Percentiles rank a stretch among this genome's conserved stretches.
These are phyloP conservation scores for Fusarium odoratissimum DNA, from an alignment of 2,329 filamentous ascomycete species.

Conservation along the genomic window DNA sequence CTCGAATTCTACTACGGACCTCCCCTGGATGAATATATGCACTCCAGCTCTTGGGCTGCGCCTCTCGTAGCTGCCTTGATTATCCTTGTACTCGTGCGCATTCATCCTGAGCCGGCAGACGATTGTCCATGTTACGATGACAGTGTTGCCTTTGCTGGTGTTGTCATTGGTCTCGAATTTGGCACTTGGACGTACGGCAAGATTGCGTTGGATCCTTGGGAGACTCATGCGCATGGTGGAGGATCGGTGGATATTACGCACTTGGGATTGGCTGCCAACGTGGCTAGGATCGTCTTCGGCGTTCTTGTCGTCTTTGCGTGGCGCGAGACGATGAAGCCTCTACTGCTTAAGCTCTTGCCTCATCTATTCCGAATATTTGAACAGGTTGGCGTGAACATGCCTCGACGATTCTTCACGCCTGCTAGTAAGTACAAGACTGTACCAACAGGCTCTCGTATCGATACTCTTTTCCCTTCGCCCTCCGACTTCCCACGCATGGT, in stretches of 20 bases:
- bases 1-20: constrained; percentile 71
- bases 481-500: constrained; percentile 87
- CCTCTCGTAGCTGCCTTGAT: constrained; percentile 72
- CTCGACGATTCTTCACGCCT: constrained; percentile 89
- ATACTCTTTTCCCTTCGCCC: constrained; percentile 92
- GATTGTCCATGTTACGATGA: constrained; percentile 98
- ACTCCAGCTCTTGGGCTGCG: constrained; percentile 71
- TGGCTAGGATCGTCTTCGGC: constrained; percentile 78
- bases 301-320: constrained; percentile 88
- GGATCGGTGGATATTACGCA: constrained; percentile 74
- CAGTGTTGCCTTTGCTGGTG: constrained; percentile 91
- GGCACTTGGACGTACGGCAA: constrained; percentile 85
- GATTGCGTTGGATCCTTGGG: constrained; percentile 59
- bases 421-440: constrained; percentile 92
- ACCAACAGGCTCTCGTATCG: constrained; percentile 72
- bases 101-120: constrained; percentile 95
- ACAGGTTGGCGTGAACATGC: constrained; percentile 80
- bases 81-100: constrained; percentile 81
- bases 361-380: constrained; percentile 90
- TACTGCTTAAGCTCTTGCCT: constrained; percentile 80
- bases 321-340: constrained; percentile 90
- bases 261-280: constrained; percentile 73
- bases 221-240: constrained; percentile 56
- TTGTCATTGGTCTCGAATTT: constrained; percentile 84
- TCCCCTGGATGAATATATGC: constrained; percentile 76